Conservation (phyloP, 306 rosid genomes). For the Medicago arabica region DNA sequence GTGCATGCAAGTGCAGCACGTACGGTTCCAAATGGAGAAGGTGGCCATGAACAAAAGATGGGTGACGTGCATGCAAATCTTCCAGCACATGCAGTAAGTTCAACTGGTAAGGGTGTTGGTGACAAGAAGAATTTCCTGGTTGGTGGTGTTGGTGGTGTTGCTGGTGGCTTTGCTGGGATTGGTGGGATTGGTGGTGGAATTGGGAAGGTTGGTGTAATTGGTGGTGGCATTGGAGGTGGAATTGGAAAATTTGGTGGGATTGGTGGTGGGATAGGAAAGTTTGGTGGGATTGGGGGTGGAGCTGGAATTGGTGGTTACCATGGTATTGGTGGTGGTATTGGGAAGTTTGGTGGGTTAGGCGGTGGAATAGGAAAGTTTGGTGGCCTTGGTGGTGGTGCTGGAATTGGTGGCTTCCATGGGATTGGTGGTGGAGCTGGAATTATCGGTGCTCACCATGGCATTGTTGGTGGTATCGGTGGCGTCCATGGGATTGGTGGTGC, state of each 20-base stretch:
- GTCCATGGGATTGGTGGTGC: slow-evolving; percentile 8
- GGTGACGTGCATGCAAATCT: slow-evolving; percentile 52
- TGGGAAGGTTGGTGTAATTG: not conserved
- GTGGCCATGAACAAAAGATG: slow-evolving; percentile 33
- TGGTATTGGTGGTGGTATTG: slow-evolving; percentile 35
- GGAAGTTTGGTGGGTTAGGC: slow-evolving; percentile 28
- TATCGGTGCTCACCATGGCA: slow-evolving; percentile 19
- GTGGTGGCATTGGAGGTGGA: slow-evolving; percentile 2
- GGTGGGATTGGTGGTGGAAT: slow-evolving; percentile 18
- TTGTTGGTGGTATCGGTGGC: slow-evolving; percentile 44
- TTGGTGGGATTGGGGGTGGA: slow-evolving; percentile 56
- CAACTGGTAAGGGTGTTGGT: slow-evolving; percentile 30
- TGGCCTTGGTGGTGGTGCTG: slow-evolving; percentile 31
- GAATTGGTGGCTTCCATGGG: slow-evolving; percentile 10
- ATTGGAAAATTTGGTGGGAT: slow-evolving; percentile 35
- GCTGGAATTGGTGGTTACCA: slow-evolving; percentile 38
- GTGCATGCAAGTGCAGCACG: slow-evolving; percentile 61
- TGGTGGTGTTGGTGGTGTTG: slow-evolving; percentile 77
- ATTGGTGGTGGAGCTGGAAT: slow-evolving; percentile 43
- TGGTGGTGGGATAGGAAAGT: not conserved
- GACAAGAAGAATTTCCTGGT: slow-evolving; percentile 63
- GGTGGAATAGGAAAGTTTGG: slow-evolving; percentile 31
- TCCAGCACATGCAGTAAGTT: slow-evolving; percentile 38
- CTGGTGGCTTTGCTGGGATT: slow-evolving; percentile 10
- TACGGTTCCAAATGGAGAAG: slow-evolving; percentile 38